Conservation (phyloP, 805 yeast genomes). For the Ogataea populi-albae region DNA sequence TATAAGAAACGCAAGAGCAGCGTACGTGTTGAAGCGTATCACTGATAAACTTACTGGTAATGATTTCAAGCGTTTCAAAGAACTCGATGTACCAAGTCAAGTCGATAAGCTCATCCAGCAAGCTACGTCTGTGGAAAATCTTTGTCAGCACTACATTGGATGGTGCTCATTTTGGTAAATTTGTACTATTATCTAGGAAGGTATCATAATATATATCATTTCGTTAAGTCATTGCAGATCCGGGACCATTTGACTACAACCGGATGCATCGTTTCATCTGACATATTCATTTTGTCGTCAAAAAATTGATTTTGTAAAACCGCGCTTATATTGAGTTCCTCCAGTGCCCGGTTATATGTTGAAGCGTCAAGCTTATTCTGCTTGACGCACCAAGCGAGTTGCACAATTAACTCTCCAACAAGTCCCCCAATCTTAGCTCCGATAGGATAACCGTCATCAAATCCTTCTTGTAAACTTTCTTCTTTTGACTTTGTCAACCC, state of each 20-base stretch:
- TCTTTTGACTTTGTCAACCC: constrained; percentile 74
- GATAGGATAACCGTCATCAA: constrained; percentile 71
- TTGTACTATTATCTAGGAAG: too few relatives aligned
- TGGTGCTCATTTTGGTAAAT: constrained; percentile 98
- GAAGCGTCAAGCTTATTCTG: constrained; percentile 7
- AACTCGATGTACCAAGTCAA: constrained; percentile 79
- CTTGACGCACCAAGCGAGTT: constrained; percentile 22
- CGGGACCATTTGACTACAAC: constrained; percentile 26
- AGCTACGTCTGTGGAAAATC: constrained; percentile 92
- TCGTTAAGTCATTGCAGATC: constrained; percentile 10
- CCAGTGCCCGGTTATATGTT: constrained; percentile 36
- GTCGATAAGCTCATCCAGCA: constrained; percentile 93
- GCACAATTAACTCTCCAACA: constrained; percentile 65
- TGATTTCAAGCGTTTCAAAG: constrained; percentile 72
- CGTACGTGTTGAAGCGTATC: constrained; percentile 82
- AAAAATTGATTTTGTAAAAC: constrained; percentile 57
- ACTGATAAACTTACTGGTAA: constrained; percentile 92
- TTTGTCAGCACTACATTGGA: constrained; percentile 96
- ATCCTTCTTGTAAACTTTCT: constrained; percentile 68
- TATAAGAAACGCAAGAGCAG: constrained; percentile 84
- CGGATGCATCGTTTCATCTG: constrained; percentile 29
- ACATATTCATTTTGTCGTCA: constrained; percentile 43
- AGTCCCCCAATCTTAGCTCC: constrained; percentile 70
- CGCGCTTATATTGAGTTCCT: constrained; percentile 57
- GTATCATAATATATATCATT: background rate